These are phyloP conservation scores for Tolypocladium album DNA, from an alignment of 2,329 filamentous ascomycete genomes.

Conservation along the genomic window DNA sequence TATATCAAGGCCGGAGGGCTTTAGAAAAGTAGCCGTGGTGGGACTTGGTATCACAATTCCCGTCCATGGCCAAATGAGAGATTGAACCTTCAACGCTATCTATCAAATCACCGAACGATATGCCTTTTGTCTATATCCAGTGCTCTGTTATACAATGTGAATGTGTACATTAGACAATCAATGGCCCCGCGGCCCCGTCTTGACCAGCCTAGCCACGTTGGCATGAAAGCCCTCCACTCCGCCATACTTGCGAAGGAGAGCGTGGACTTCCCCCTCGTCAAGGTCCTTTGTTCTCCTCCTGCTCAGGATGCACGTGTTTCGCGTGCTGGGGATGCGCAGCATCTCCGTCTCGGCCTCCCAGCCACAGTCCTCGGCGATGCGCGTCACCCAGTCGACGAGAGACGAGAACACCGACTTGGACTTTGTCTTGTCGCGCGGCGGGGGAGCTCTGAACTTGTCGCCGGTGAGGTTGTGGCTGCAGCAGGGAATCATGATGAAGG, in stretches of 20 bases:
- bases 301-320: slow-evolving; percentile 75
- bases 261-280: slow-evolving; percentile 26
- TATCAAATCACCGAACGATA: not conserved
- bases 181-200: slow-evolving; percentile 29
- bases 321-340: slow-evolving; percentile 82
- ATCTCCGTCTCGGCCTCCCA: slow-evolving; percentile 74
- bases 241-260: slow-evolving; percentile 39
- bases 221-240: slow-evolving; percentile 47
- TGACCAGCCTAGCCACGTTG: slow-evolving; percentile 52
- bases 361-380: slow-evolving; percentile 60
- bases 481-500: slow-evolving; percentile 90
- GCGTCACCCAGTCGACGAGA: slow-evolving; percentile 66
- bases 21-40: not conserved
- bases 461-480: slow-evolving; percentile 85
- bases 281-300: slow-evolving; percentile 27
- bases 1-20: not conserved
- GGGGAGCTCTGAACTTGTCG: slow-evolving; percentile 56
- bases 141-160: not conserved
- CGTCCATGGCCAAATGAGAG: not conserved
- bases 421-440: slow-evolving; percentile 38
- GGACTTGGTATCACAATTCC: not conserved
- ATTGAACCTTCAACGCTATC: not conserved
- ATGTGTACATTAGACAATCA: slow-evolving; percentile 7
- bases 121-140: not conserved
- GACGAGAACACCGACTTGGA: slow-evolving; percentile 67